Conservation (phyloP, 345 rosid genomes). For the Eucalyptus viminalis region DNA sequence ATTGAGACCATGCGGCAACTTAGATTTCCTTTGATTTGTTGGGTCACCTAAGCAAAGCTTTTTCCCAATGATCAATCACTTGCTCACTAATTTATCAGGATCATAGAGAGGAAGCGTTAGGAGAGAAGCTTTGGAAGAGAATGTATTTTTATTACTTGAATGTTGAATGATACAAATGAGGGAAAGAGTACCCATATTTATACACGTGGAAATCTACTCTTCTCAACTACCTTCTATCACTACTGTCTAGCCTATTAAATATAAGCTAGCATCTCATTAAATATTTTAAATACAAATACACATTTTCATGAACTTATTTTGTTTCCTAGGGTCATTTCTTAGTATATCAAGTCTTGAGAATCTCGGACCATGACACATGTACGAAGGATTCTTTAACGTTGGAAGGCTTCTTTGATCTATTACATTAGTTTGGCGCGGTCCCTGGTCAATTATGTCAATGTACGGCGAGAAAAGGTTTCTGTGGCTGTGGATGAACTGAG, state of each 20-base stretch:
- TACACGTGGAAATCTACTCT: background rate
- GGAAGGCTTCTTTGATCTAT: background rate
- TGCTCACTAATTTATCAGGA: rapidly evolving
- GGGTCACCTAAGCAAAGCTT: background rate
- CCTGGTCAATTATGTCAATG: background rate
- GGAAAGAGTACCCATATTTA: background rate
- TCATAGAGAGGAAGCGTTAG: background rate
- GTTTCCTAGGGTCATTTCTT: background rate
- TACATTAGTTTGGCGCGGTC: background rate
- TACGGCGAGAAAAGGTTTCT: background rate
- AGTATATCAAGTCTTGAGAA: background rate
- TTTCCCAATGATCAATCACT: background rate
- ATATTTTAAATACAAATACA: too few species aligned
- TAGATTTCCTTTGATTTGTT: background rate
- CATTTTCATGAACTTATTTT: background rate
- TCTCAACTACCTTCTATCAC: background rate
- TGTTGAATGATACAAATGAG: background rate
- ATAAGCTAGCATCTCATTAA: background rate
- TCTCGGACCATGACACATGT: background rate
- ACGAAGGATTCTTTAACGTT: background rate
- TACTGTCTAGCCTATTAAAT: background rate
- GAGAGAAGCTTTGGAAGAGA: background rate
- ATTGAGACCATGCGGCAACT: background rate
- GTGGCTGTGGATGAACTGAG: background rate
- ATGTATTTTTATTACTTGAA: too few species aligned